phyloP scores from a whole-genome alignment of 2,329 filamentous ascomycete species.

The Botrytis fabae region DNA sequence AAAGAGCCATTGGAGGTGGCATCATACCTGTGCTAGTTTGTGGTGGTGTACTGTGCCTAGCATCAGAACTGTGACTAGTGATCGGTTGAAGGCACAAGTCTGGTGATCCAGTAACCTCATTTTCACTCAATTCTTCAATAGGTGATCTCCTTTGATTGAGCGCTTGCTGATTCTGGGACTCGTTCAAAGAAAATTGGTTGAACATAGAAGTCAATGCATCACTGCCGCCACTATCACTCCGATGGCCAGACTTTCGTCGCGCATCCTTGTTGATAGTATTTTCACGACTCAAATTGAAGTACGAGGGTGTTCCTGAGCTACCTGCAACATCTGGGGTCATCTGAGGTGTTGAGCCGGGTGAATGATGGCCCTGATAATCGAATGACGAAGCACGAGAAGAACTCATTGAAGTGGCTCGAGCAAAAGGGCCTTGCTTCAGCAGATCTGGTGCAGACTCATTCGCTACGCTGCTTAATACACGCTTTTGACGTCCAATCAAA shows the following conservation, averaged over 20 bases:
- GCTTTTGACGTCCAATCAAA: slow-evolving; percentile 91
- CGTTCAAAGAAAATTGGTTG: slow-evolving; percentile 72
- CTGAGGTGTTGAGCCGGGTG: slow-evolving; percentile 80
- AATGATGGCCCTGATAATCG: slow-evolving; percentile 77
- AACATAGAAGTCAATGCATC: slow-evolving; percentile 84
- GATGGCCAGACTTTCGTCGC: slow-evolving; percentile 67
- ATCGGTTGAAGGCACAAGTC: slow-evolving; percentile 67
- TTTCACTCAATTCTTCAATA: slow-evolving; percentile 74
- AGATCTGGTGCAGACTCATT: slow-evolving; percentile 89
- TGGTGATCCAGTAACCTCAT: slow-evolving; percentile 71
- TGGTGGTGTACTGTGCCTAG: slow-evolving; percentile 60
- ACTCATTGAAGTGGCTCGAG: slow-evolving; percentile 76
- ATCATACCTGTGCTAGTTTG: slow-evolving; percentile 69
- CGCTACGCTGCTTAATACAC: slow-evolving; percentile 74
- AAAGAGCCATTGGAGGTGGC: slow-evolving; percentile 89
- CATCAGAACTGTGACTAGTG: slow-evolving; percentile 44
- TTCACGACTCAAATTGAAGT: slow-evolving; percentile 77
- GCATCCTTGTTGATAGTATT: slow-evolving; percentile 59
- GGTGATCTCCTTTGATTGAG: slow-evolving; percentile 54
- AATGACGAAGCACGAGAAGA: slow-evolving; percentile 94
- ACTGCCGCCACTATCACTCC: slow-evolving; percentile 90
- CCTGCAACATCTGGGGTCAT: slow-evolving; percentile 75
- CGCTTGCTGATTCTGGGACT: slow-evolving; percentile 47
- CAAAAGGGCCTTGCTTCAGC: slow-evolving; percentile 88
- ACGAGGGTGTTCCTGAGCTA: slow-evolving; percentile 80